Evolutionary conservation across 2,329 filamentous ascomycete genomes (phyloP).

Genomic region (Xylaria hypoxylon): DNA sequence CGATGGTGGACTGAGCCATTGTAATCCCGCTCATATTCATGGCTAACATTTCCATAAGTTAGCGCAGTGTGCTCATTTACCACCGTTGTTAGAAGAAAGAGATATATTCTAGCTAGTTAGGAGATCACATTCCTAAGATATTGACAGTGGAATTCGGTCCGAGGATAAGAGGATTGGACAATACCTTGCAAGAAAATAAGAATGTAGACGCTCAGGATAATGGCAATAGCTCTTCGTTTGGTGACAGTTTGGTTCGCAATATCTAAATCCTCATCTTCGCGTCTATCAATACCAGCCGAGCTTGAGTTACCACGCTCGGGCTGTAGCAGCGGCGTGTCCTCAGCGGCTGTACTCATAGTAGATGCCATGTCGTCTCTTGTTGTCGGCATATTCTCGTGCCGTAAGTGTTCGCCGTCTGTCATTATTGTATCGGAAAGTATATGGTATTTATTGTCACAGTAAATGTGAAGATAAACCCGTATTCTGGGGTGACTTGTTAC

Average conservation of each 20-base stretch:
- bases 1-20: conserved; percentile 82
- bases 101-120: neutral
- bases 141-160: neutral
- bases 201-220: conserved; percentile 65
- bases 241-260: conserved; percentile 49
- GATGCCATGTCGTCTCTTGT: conserved; percentile 29
- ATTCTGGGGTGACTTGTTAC: neutral
- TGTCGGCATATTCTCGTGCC: neutral
- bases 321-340: conserved; percentile 48
- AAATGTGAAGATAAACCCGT: neutral
- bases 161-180: conserved; percentile 8
- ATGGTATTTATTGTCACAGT: neutral
- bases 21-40: conserved; percentile 84
- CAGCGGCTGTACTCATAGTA: conserved; percentile 36
- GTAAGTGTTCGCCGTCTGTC: neutral
- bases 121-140: neutral
- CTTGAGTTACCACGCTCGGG: conserved; percentile 35
- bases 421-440: neutral
- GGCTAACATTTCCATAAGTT: conserved; percentile 50
- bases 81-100: neutral
- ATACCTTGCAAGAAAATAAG: conserved; percentile 71
- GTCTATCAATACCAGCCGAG: conserved; percentile 6
- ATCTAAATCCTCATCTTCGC: conserved; percentile 42
- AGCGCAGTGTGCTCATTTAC: conserved; percentile 5
- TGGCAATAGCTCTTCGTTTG: conserved; percentile 55